These are phyloP conservation scores for Cadophora luteo-olivacea DNA, from an alignment of 2,329 filamentous ascomycete genomes.

Conservation along the genomic window DNA sequence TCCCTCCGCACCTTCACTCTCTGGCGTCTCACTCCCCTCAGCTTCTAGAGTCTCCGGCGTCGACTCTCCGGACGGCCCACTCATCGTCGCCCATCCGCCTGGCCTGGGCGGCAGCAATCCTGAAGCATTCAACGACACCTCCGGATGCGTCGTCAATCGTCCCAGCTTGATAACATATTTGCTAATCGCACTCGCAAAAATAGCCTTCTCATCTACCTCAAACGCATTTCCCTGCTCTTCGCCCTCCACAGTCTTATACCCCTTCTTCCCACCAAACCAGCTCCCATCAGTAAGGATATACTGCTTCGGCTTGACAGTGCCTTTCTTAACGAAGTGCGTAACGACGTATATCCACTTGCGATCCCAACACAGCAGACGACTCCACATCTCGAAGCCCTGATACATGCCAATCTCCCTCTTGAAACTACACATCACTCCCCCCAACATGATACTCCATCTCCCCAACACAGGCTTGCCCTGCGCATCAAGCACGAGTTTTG, in stretches of 20 bases:
- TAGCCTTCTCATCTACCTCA: conserved; percentile 62
- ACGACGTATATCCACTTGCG: conserved; percentile 82
- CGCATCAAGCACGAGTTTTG: conserved; percentile 53
- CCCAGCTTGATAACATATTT: conserved; percentile 87
- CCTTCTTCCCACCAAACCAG: conserved; percentile 46
- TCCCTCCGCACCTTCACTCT: conserved; percentile 19
- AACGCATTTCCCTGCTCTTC: conserved; percentile 44
- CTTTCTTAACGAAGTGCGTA: conserved; percentile 73
- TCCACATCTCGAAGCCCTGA: conserved; percentile 76
- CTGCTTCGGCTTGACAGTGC: conserved; percentile 59
- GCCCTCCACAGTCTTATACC: conserved; percentile 49
- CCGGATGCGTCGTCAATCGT: conserved; percentile 83
- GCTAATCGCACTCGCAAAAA: conserved; percentile 75
- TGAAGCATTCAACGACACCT: conserved; percentile 73
- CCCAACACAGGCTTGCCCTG: conserved; percentile 57
- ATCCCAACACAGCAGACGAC: conserved; percentile 75
- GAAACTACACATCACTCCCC: conserved; percentile 76
- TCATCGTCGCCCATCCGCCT: conserved; percentile 61
- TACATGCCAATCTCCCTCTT: conserved; percentile 75
- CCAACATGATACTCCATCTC: conserved; percentile 68
- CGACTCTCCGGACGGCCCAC: conserved; percentile 38
- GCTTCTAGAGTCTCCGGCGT: conserved; percentile 35
- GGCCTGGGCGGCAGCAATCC: conserved; percentile 78
- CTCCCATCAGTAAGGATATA: conserved; percentile 50
- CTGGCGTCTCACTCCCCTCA: conserved; percentile 21